These are phyloP conservation scores for Daldinia sp. DNA, from an alignment of 2,329 filamentous ascomycete genomes.

Conservation along the genomic window DNA sequence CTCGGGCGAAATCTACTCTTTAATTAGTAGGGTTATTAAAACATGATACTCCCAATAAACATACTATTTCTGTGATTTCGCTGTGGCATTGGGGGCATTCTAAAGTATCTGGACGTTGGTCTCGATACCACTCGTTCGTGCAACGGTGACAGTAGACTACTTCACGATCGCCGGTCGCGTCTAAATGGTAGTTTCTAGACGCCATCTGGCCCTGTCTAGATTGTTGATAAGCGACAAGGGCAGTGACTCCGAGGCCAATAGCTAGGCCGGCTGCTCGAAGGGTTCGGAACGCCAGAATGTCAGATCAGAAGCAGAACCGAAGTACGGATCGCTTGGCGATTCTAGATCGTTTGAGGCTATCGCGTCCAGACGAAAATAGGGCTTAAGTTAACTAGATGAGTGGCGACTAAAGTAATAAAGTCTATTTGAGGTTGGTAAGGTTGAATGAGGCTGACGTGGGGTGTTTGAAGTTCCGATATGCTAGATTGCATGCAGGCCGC, in stretches of 20 bases:
- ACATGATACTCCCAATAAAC: conserved; percentile 45
- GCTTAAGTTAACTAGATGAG: background rate
- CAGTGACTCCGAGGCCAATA: conserved; percentile 66
- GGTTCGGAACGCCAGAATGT: conserved; percentile 65
- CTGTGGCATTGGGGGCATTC: conserved; percentile 79
- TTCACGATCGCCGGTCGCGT: conserved; percentile 65
- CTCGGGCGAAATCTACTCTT: conserved; percentile 58
- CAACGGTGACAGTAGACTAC: conserved; percentile 89
- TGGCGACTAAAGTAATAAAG: conserved; percentile 9
- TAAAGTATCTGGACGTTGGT: conserved; percentile 66
- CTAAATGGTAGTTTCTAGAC: conserved; percentile 54
- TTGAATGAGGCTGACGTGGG: conserved; percentile 20
- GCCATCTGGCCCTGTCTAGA: conserved; percentile 52
- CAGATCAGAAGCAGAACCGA: conserved; percentile 38
- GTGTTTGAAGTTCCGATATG: conserved; percentile 1
- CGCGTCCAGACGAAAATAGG: background rate
- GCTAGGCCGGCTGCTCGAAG: conserved; percentile 63
- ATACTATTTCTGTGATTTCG: conserved; percentile 87
- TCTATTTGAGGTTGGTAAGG: conserved; percentile 13
- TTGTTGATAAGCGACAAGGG: conserved; percentile 62
- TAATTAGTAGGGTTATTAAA: conserved; percentile 35
- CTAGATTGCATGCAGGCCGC: conserved; percentile 17
- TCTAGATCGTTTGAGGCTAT: background rate
- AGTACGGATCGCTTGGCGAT: conserved; percentile 1
- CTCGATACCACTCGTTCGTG: conserved; percentile 79